Base-by-base conservation (phyloP, 176 grass and related monocot genomes). In the Alopecurus myosuroides region DNA sequence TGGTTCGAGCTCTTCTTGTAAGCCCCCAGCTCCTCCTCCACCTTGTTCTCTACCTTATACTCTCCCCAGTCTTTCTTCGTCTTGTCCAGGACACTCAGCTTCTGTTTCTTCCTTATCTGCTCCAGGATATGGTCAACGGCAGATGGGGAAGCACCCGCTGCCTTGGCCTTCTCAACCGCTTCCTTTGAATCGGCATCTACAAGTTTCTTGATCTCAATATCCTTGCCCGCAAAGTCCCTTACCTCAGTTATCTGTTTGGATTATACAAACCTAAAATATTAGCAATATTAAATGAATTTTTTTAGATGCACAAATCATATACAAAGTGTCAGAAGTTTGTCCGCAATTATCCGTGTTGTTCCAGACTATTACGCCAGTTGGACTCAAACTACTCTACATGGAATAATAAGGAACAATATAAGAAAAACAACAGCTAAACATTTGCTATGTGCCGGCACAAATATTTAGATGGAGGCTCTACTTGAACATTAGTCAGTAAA, bases 1-100 rank as follows among this genome's bases (percentile, higher is more conserved):
- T 99, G 88, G 74, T 99, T 99, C 7, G 97, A 95, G 65, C 96
- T 98, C 89, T 95, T 98, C 91, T 99, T 99, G 86, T 99, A 99
- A 3, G 84, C 79, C 22, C 92, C 97, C 78, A 99, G 76, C 76
- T 99, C 91, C 40, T 97, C 89, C 76, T 91, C 97, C 88, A 99
- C 94, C 52, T 81, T 90, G 72, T 94, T 99, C 53, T 99, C 97
- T 28, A 84, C 97, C 88, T 99, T 99, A 67, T 92, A 99, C 81
- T 99, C 97, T 57, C 88, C 91, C 97, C 97, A 99, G 74, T 99
- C 97, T 85, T 97, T 99, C 81, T 99, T 99, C 0, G 97, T 99
- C 77, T 99, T 99, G 79, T 97, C 94, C 30, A 99, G 88, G n/a
- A 99, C 97, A 20, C 91, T 99, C 33, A 99, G 89, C 90, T 99